Base-by-base conservation (phyloP, 352 stramenopile genomes). In the Phytophthora crassamura region DNA sequence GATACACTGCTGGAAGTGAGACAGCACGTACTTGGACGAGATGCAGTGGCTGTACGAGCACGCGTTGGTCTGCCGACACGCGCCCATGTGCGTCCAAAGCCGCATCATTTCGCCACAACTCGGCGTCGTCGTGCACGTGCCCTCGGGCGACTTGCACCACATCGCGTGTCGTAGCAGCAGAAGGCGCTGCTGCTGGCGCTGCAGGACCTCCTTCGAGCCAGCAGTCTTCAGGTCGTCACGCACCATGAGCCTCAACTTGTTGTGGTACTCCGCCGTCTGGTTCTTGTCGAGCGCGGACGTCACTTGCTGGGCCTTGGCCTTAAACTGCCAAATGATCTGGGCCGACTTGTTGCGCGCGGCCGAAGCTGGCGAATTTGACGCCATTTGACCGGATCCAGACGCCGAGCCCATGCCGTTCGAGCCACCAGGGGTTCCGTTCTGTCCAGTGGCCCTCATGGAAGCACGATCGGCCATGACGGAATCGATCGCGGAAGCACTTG, bases 1-100 rank as follows among this genome's bases (percentile, higher is more conserved):
- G 46, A 98, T 97, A 69, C 98, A 99, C 41, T 98, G 93, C 77
- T 99, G 97, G 64, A 99, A 99, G 75, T 99, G 98, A 56, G 94
- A 99, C 18, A 99, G 78, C 57, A 99, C 96, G 71, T 99, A 98
- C 58, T 98, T 97, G n/a, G 97, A 99, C 48, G 93, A 99, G 30
- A 99, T 98, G 72, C 98, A 99, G 70, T 99, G 97, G 16, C 95
- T 97, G 47, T 98, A 97, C 15, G 96, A 80, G 74, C 98, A 99
- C 56, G 98, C 94, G 22, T 89, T 91, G 52, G 98, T 97, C 73
- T 99, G 91, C 50, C 98, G 98, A 59, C 98, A 99, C 34, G 94
- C 88, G 9, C 97, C 95, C 88, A 99, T 99, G 72, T 99, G 97
- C 58, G 98, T 96, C 97, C 97, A 99, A 6, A 99, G 78, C 11